Evolutionary conservation across 495 filamentous ascomycete genomes (phyloP), one percentile per base, ranked within the genome.

Genomic region (Penicillium cataractarum): DNA sequence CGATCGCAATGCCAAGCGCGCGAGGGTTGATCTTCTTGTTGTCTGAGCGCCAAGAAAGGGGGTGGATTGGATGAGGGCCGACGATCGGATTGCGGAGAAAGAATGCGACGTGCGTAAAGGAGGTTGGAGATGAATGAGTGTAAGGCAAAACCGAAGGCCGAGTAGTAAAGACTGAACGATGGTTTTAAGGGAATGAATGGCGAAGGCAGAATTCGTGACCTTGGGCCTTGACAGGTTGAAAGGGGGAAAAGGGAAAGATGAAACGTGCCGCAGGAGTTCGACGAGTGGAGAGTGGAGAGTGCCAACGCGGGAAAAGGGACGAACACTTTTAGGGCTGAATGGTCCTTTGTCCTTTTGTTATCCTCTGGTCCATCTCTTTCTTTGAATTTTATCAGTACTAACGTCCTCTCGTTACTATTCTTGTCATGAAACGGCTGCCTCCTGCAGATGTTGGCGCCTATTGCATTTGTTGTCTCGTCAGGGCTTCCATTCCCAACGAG

Each of bases 21-120:
- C 46, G 50, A 46, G 55, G 49, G 58, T 19, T 42, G 61, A 65
- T 68, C 61, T 37, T 51, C 37, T 53, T 64, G 65, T 57, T 60
- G 54, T 64, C 64, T 48, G 53, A 57, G 63, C 57, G 68, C 65
- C 61, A 66, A 69, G 64, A 66, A 67, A 67, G 65, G 71, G 66
- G 55, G 59, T 64, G 50, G 58, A 57, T 62, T 44, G 62, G 44
- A 59, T 50, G 60, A 54, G 60, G 8, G 27, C 48, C 57, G 58
- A 62, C 46, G 63, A 59, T 60, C 58, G 39, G 56, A 67, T 60
- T 67, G 62, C 55, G 57, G 65, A 63, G 65, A 70, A 70, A 44
- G 69, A 71, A 71, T 68, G 66, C 35, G 52, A 32, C 31, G 31
- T 60, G 35, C 53, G 54, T 39, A 13, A 59, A 39, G 39, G 12